Percentiles rank a stretch among this genome's conserved stretches.
phyloP scores from a whole-genome alignment of 106 monocot species.

The Acorus gramineus region DNA sequence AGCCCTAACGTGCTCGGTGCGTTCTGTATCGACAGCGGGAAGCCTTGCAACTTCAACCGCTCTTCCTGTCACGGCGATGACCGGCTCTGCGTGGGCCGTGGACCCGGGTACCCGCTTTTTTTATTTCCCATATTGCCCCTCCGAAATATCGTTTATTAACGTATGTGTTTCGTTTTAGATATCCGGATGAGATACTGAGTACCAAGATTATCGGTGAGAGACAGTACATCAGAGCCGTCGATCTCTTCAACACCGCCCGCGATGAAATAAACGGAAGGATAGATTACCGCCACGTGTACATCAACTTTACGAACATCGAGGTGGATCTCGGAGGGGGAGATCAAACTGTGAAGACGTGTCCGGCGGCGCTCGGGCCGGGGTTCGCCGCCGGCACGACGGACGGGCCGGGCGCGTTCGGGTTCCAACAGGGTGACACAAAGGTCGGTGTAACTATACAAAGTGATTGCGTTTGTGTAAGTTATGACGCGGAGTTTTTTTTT shows the following conservation, averaged over 20 bases:
- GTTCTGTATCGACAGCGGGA: slow-evolving; percentile 22
- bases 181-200: too few relatives aligned
- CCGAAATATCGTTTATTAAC: too few relatives aligned
- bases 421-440: slow-evolving; percentile 27
- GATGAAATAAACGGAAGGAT: too few relatives aligned
- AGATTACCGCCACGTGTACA: too few relatives aligned
- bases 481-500: background rate
- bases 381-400: slow-evolving; percentile 33
- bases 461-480: too few relatives aligned
- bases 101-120: slow-evolving; percentile 14
- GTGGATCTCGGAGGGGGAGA: background rate
- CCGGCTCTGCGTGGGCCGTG: slow-evolving; percentile 20
- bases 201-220: too few relatives aligned
- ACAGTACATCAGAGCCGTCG: too few relatives aligned
- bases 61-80: slow-evolving; percentile 20
- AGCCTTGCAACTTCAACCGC: slow-evolving; percentile 28
- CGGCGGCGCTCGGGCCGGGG: slow-evolving; percentile 20
- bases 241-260: too few relatives aligned
- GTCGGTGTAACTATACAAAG: slow-evolving; percentile 2
- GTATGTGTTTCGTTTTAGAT: too few relatives aligned
- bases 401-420: slow-evolving; percentile 25
- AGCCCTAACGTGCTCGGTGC: slow-evolving; percentile 23
- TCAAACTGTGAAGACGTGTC: slow-evolving; percentile 15
- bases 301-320: too few relatives aligned
- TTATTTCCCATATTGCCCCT: background rate